These are phyloP conservation scores for Mucor velutinosus DNA, from an alignment of 371 early-diverging fungal genomes.

Conservation along the genomic window DNA sequence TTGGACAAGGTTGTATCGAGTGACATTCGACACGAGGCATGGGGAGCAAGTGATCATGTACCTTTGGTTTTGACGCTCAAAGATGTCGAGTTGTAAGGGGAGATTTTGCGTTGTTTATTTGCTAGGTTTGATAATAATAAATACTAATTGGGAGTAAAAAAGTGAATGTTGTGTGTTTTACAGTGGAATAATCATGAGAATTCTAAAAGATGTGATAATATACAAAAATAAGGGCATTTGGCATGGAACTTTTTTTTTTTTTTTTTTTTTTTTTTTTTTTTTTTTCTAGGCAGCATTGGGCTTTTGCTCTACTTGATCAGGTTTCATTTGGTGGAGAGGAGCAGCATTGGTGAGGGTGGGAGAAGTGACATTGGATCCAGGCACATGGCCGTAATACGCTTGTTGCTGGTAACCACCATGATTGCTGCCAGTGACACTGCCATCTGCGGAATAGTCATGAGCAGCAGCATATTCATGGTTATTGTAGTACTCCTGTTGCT, in stretches of 20 bases:
- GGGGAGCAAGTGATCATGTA: conserved; percentile 92
- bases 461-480: conserved; percentile 5
- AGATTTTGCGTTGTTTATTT: neutral
- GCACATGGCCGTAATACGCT: conserved; percentile 5
- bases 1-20: conserved; percentile 65
- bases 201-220: neutral
- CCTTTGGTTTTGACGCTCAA: conserved; percentile 71
- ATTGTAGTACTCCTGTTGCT: neutral
- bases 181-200: neutral
- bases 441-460: neutral
- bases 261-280: no score
- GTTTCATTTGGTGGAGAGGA: conserved; percentile 25
- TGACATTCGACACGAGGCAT: conserved; percentile 76
- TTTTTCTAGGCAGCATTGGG: conserved; percentile 24
- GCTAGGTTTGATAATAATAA: no score
- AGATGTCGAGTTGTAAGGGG: conserved; percentile 23
- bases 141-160: no score
- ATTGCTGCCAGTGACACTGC: neutral
- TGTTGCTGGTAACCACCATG: neutral
- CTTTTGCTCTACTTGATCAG: conserved; percentile 37
- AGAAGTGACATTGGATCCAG: conserved; percentile 14
- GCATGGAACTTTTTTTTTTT: conserved; percentile 3
- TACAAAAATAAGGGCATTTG: conserved; percentile 1
- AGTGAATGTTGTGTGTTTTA: neutral
- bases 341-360: conserved; percentile 8